Evolutionary conservation across 306 rosid species (phyloP).

Genomic region (Oxytropis ochrocephala): DNA sequence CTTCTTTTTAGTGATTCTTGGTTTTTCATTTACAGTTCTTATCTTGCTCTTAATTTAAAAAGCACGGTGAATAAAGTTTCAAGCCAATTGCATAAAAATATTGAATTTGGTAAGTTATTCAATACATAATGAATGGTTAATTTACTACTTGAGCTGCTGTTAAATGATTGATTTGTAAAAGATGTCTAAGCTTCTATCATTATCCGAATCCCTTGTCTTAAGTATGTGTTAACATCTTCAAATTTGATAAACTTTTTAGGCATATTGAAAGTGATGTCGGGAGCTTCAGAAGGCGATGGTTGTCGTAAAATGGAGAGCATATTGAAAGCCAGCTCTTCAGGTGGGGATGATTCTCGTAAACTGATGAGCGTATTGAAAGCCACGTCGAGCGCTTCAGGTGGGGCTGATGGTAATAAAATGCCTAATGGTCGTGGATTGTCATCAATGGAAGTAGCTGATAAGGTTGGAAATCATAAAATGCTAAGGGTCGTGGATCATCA

Average conservation of each 20-base stretch:
- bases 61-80: background rate
- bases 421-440: background rate
- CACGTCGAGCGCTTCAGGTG: background rate
- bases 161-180: background rate
- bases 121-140: no score
- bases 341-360: no score
- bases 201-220: background rate
- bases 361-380: no score
- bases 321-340: no score
- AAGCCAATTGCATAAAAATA: background rate
- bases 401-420: background rate
- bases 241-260: background rate
- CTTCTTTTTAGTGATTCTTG: background rate
- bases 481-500: constrained; percentile 28
- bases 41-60: background rate
- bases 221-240: background rate
- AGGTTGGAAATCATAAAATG: background rate
- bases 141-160: no score
- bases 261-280: constrained; percentile 36
- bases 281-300: constrained; percentile 31
- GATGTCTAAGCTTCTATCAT: background rate
- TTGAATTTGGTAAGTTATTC: no score
- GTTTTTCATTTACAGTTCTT: background rate
- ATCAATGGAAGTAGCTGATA: constrained; percentile 32
- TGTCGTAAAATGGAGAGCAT: constrained; percentile 20